Evolutionary conservation across 2,329 filamentous ascomycete species (phyloP).

Genomic region (Dothistroma pini): DNA sequence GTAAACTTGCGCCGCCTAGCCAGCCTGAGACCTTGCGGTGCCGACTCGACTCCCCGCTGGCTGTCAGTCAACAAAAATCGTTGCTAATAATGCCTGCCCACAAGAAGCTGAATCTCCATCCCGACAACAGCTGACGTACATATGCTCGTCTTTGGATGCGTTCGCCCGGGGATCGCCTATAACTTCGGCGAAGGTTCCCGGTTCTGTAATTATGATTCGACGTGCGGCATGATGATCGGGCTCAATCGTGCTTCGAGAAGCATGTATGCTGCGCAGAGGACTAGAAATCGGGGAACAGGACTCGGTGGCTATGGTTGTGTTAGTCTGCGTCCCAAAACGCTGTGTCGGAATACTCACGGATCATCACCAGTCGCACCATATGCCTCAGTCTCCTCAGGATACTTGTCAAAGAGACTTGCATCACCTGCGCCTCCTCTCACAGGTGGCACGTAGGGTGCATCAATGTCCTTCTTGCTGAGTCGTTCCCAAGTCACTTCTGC

Average conservation of each 20-base stretch:
- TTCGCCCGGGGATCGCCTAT: background rate
- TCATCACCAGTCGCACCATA: conserved; percentile 79
- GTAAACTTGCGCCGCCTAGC: background rate
- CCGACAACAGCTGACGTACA: background rate
- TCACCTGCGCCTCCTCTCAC: conserved; percentile 92
- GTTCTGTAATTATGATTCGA: background rate
- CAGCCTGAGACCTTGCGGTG: too few species aligned
- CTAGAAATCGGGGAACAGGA: conserved; percentile 2
- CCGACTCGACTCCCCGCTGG: background rate
- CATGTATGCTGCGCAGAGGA: background rate
- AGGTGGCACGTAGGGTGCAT: conserved; percentile 94
- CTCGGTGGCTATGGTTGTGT: background rate
- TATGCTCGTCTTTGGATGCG: background rate
- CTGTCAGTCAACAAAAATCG: background rate
- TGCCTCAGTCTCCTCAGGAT: conserved; percentile 91
- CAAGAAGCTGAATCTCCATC: background rate
- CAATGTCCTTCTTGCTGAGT: conserved; percentile 90
- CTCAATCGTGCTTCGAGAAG: background rate
- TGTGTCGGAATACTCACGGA: conserved; percentile 62
- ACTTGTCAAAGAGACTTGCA: conserved; percentile 96
- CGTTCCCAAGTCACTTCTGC: conserved; percentile 97
- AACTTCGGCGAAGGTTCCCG: background rate
- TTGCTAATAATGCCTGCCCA: background rate
- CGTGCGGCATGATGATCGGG: background rate
- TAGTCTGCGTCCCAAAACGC: background rate